Evolutionary conservation across 2,329 filamentous ascomycete genomes (phyloP), one percentile per base, ranked within the genome.

Genomic region (Phyllosticta citrichinensis): DNA sequence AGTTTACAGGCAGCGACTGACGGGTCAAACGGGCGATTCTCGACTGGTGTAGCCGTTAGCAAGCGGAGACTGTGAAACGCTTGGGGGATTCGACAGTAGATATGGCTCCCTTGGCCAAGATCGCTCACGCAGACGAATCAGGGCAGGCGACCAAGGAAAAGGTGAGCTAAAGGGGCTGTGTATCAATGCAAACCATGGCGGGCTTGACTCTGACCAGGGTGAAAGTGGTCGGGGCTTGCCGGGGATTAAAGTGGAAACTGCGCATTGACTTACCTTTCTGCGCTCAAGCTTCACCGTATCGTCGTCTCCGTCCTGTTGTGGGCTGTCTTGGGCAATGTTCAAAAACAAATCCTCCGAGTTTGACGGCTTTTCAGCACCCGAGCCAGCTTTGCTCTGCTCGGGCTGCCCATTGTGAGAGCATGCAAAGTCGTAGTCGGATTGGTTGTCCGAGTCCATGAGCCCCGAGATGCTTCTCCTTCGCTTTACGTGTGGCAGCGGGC

Each of bases 291-390:
- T 68, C 35, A 67, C 62, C n/a, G 66, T 60, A 25, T 65, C 62
- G 50, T 73, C 72, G 8, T 65, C 63, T 51, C 59, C 59, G 50
- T 61, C 59, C 12, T 56, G 59, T 19, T 69, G 67, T 27, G 70
- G 68, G 55, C 58, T 70, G 64, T 75, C 73, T 55, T 71, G 71
- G 55, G 75, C 75, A 60, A 77, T 72, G 63, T 76, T 71, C 55
- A 77, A 65, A 63, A 77, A 77, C 27, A 77, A 67, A 63, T 77
- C 75, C 64, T 76, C 75, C 52, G 62, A 63, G 54, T 52, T 56
- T 40, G 60, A 54, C 30, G 19, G 24, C 53, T 54, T 57, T 53
- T n/a, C 25, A 22, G 52, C 52, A 40, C 54, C 58, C 56, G 24
- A 53, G 60, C 47, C 60, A 12, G 55, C 51, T 52, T 52, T 62